Percentiles rank a stretch among this genome's conserved stretches.
Evolutionary conservation across 805 yeast genomes (phyloP).

Genomic region (Crinitomyces ghanaensis): DNA sequence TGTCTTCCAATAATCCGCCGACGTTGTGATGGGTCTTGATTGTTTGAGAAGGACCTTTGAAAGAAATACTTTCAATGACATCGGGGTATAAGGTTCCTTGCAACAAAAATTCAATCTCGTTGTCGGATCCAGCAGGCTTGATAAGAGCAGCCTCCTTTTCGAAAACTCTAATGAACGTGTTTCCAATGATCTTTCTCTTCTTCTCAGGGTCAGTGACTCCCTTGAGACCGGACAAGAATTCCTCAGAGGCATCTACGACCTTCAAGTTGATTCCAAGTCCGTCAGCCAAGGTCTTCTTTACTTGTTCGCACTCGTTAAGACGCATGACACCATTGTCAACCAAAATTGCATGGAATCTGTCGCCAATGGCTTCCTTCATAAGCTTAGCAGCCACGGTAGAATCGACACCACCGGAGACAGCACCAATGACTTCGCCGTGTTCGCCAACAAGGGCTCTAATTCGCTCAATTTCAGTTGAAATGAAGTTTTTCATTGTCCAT

Average conservation of each 20-base stretch:
- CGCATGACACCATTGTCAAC: slow-evolving; percentile 98
- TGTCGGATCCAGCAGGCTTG: slow-evolving; percentile 68
- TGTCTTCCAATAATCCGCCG: slow-evolving; percentile 94
- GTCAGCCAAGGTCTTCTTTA: slow-evolving; percentile 77
- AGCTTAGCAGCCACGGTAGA: slow-evolving; percentile 98
- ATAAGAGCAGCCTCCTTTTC: slow-evolving; percentile 92
- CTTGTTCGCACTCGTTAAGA: slow-evolving; percentile 80
- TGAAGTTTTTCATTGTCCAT: slow-evolving; percentile 98
- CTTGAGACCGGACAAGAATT: slow-evolving; percentile 72
- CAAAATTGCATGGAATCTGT: slow-evolving; percentile 94
- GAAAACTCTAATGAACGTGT: slow-evolving; percentile 93
- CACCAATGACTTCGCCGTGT: slow-evolving; percentile 97
- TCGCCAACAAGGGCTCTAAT: slow-evolving; percentile 90
- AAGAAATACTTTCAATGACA: slow-evolving; percentile 95
- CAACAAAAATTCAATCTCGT: slow-evolving; percentile 81
- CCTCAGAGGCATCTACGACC: slow-evolving; percentile 88
- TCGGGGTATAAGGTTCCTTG: slow-evolving; percentile 98
- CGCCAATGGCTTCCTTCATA: slow-evolving; percentile 97
- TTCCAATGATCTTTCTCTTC: slow-evolving; percentile 97
- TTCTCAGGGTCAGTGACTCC: slow-evolving; percentile 98
- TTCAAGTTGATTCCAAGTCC: slow-evolving; percentile 92
- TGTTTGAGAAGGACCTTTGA: slow-evolving; percentile 99
- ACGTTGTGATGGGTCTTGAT: slow-evolving; percentile 99
- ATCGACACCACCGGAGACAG: slow-evolving; percentile 99
- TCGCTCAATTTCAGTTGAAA: slow-evolving; percentile 91